Evolutionary conservation across 306 rosid species (phyloP).

Genomic region (Sechiopsis laciniata): DNA sequence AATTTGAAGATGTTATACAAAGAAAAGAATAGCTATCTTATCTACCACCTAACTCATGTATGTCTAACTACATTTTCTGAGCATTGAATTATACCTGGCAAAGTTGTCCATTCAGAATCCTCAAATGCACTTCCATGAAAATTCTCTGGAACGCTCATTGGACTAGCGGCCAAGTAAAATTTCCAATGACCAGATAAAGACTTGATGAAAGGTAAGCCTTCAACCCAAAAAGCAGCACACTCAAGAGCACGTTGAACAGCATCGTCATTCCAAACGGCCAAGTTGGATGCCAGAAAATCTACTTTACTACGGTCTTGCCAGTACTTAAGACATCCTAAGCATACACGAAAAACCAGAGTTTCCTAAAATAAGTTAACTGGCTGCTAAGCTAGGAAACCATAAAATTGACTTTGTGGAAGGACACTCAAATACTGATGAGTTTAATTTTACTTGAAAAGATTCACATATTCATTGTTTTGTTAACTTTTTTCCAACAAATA

Average conservation of each 20-base stretch:
- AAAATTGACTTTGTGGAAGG: neutral
- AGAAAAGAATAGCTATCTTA: neutral
- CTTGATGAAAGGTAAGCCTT: conserved; percentile 67
- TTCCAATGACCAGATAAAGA: conserved; percentile 90
- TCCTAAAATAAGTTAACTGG: neutral
- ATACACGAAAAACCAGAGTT: conserved; percentile 26
- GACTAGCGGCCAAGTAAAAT: conserved; percentile 65
- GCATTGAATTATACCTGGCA: conserved; percentile 56
- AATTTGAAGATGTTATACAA: neutral
- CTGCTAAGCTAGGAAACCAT: neutral
- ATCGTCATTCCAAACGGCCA: conserved; percentile 85
- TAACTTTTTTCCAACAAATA: neutral
- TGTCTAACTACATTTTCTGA: neutral
- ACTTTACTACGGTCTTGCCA: conserved; percentile 83
- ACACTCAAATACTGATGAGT: neutral
- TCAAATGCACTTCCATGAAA: conserved; percentile 50
- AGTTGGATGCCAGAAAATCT: conserved; percentile 51
- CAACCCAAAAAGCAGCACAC: conserved; percentile 72
- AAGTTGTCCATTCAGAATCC: conserved; percentile 63
- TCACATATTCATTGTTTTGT: neutral
- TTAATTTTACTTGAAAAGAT: neutral
- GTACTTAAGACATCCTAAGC: conserved; percentile 69
- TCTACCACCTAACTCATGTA: neutral
- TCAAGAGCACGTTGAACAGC: conserved; percentile 72
- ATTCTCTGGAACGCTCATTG: conserved; percentile 52